A percentile compares a stretch with the other conserved stretches of the same genome.
These are phyloP conservation scores for Cephaloascus albidus DNA, from an alignment of 805 yeast genomes.

Conservation along the genomic window DNA sequence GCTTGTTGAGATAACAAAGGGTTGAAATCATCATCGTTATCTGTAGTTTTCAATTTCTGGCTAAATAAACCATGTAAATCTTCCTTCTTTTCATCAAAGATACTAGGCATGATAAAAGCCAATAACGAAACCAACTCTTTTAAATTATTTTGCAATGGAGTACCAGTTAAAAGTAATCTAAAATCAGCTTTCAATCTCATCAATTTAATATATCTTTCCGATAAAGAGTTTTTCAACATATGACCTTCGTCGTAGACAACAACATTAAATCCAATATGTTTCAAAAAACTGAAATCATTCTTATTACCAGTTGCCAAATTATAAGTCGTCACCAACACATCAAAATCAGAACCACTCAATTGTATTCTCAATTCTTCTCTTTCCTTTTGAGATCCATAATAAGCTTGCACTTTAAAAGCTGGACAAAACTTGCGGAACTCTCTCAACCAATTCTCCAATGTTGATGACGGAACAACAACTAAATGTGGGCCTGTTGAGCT, in stretches of 20 bases:
- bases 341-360: slow-evolving; percentile 51
- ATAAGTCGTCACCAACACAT: slow-evolving; percentile 91
- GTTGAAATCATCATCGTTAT: slow-evolving; percentile 43
- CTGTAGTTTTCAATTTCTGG: slow-evolving; percentile 72
- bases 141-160: slow-evolving; percentile 91
- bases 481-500: slow-evolving; percentile 67
- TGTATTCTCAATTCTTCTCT: slow-evolving; percentile 77
- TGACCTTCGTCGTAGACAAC: slow-evolving; percentile 98
- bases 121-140: slow-evolving; percentile 83
- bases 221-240: slow-evolving; percentile 80
- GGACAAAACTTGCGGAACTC: slow-evolving; percentile 92
- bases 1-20: slow-evolving; percentile 88
- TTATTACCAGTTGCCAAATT: slow-evolving; percentile 83
- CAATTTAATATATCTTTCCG: slow-evolving; percentile 80
- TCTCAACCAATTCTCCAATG: slow-evolving; percentile 94
- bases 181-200: slow-evolving; percentile 82
- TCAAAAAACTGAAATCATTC: slow-evolving; percentile 71
- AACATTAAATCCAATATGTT: slow-evolving; percentile 68
- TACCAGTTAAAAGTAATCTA: slow-evolving; percentile 85
- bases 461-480: slow-evolving; percentile 93
- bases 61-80: slow-evolving; percentile 77
- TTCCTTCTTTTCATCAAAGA: slow-evolving; percentile 74
- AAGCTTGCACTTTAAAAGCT: slow-evolving; percentile 71
- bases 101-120: slow-evolving; percentile 80
- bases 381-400: slow-evolving; percentile 82